phyloP scores from a whole-genome alignment of 2,329 filamentous ascomycete species.

The Colletotrichum salicis region DNA sequence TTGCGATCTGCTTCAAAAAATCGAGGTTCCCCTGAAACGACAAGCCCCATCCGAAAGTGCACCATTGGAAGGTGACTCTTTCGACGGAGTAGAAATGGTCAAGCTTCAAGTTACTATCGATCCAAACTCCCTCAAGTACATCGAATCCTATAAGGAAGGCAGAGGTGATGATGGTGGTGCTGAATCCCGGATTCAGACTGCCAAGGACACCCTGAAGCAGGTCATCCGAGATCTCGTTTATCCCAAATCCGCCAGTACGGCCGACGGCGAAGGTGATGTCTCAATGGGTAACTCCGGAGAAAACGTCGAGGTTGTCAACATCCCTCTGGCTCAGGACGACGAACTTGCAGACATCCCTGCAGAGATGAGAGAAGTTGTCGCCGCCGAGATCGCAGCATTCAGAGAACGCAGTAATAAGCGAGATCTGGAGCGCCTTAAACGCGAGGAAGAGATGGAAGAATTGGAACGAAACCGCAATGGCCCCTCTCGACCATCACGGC shows the following conservation, averaged over 20 bases:
- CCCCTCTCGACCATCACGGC: constrained; percentile 69
- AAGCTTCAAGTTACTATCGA: constrained; percentile 82
- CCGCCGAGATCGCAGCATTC: constrained; percentile 93
- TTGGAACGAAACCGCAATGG: constrained; percentile 80
- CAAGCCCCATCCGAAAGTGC: constrained; percentile 65
- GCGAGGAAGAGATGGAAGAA: constrained; percentile 93
- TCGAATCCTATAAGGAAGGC: constrained; percentile 81
- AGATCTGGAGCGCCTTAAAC: constrained; percentile 85
- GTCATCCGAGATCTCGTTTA: constrained; percentile 79
- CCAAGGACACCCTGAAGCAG: constrained; percentile 73
- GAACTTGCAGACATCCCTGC: constrained; percentile 95
- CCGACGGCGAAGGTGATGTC: constrained; percentile 74
- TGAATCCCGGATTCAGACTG: constrained; percentile 76
- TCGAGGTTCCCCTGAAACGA: constrained; percentile 84
- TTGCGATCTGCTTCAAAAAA: constrained; percentile 83
- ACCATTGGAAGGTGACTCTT: constrained; percentile 52
- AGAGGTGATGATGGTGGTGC: constrained; percentile 71
- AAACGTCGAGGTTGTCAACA: constrained; percentile 87
- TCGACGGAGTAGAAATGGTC: constrained; percentile 72
- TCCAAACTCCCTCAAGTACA: constrained; percentile 82
- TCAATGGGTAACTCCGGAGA: constrained; percentile 77
- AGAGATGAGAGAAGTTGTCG: constrained; percentile 95
- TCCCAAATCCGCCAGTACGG: constrained; percentile 60
- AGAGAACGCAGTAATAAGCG: constrained; percentile 88
- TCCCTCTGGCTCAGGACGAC: constrained; percentile 87